A percentile compares a stretch with the other conserved stretches of the same genome.
Conservation (phyloP, 192 early-diverging fungal genomes). For the Linnemannia elongata region DNA sequence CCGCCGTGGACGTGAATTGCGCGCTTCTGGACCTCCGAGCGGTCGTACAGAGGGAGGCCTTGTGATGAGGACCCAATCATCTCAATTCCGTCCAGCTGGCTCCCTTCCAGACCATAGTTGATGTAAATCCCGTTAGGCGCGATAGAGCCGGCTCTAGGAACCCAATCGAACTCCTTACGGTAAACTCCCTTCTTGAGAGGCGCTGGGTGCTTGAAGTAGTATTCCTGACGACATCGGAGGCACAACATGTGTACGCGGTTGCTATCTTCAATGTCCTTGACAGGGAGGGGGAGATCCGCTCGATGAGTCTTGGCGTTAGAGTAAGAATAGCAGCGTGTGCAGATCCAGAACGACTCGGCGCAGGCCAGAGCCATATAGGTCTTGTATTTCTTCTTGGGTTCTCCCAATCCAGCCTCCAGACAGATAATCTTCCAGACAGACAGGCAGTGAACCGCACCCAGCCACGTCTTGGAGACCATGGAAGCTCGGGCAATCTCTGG, state of each 20-base stretch:
- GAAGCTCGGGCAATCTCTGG: constrained; percentile 16
- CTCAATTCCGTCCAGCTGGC: neutral
- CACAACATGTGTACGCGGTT: neutral
- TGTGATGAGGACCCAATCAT: neutral
- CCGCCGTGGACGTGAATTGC: constrained; percentile 18
- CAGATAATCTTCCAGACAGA: constrained; percentile 14
- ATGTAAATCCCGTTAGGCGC: neutral
- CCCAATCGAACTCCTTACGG: neutral
- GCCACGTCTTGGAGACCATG: constrained; percentile 16
- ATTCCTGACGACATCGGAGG: constrained; percentile 9
- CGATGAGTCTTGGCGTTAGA: neutral
- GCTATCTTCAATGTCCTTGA: neutral
- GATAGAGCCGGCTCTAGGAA: neutral
- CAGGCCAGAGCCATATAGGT: constrained; percentile 27
- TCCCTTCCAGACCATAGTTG: neutral
- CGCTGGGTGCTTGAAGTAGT: constrained; percentile 10
- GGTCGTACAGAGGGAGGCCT: neutral
- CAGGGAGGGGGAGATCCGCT: constrained; percentile 26
- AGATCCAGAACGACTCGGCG: constrained; percentile 17
- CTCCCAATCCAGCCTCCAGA: constrained; percentile 4
- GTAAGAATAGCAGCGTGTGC: constrained; percentile 18
- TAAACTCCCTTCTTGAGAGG: neutral
- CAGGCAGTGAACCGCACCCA: constrained; percentile 1
- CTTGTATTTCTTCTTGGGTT: constrained; percentile 16
- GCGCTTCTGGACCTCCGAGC: neutral